Evolutionary conservation across 768 basidiomycete genomes (phyloP).

Genomic region (Pleurotus djamor): DNA sequence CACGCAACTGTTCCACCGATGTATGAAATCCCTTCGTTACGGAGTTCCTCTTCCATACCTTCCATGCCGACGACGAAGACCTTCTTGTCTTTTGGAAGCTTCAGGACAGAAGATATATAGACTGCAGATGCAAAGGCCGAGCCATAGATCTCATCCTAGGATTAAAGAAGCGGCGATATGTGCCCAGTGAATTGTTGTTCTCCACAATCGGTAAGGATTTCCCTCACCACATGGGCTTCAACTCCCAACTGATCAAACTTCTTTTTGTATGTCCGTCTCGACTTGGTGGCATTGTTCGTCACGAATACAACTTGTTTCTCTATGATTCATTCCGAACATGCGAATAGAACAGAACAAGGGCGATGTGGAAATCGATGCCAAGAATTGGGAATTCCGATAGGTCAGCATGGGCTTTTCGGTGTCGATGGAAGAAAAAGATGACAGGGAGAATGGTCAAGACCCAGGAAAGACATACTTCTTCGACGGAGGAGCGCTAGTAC

Average conservation of each 20-base stretch:
- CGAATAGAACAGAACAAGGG: background rate
- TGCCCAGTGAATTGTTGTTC: background rate
- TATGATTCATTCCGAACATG: slow-evolving; percentile 22
- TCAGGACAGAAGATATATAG: slow-evolving; percentile 84
- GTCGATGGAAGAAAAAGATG: background rate
- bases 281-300: slow-evolving; percentile 97
- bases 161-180: background rate
- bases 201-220: slow-evolving; percentile 4
- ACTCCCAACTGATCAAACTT: slow-evolving; percentile 93
- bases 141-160: slow-evolving; percentile 93
- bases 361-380: too few species aligned
- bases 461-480: slow-evolving; percentile 50
- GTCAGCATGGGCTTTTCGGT: background rate
- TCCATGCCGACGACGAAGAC: slow-evolving; percentile 94
- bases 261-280: slow-evolving; percentile 78
- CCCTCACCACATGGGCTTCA: slow-evolving; percentile 77
- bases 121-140: slow-evolving; percentile 79
- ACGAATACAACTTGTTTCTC: slow-evolving; percentile 90
- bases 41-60: slow-evolving; percentile 91
- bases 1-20: slow-evolving; percentile 77
- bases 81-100: slow-evolving; percentile 87
- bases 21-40: slow-evolving; percentile 78
- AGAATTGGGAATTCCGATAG: background rate
- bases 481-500: slow-evolving; percentile 72
- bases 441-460: background rate